Percentiles rank a stretch among this genome's conserved stretches.
Conservation (phyloP, 352 stramenopile genomes). For the Globisporangium canariense region DNA sequence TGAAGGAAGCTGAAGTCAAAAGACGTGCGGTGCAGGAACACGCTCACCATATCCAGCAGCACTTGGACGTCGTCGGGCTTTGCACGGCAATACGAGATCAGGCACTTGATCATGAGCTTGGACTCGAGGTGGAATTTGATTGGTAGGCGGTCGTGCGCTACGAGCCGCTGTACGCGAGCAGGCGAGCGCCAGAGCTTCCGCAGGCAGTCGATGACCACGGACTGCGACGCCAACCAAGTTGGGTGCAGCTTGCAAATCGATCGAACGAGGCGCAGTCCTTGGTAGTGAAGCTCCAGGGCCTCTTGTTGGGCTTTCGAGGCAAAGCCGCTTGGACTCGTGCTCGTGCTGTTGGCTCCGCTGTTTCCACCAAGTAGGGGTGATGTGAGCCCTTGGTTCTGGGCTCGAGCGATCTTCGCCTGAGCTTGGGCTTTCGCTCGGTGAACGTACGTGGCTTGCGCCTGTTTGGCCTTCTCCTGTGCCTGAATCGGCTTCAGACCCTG, state of each 20-base stretch:
- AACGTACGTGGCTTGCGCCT: slow-evolving; percentile 86
- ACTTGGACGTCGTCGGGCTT: slow-evolving; percentile 95
- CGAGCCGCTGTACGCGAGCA: slow-evolving; percentile 69
- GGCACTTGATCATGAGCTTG: slow-evolving; percentile 92
- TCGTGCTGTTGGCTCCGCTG: slow-evolving; percentile 14
- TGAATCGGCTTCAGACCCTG: slow-evolving; percentile 84
- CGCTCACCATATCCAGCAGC: slow-evolving; percentile 93
- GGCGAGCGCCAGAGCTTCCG: slow-evolving; percentile 93
- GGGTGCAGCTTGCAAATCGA: slow-evolving; percentile 89
- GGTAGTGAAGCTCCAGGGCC: slow-evolving; percentile 92
- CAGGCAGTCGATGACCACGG: slow-evolving; percentile 91
- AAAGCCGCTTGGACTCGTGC: slow-evolving; percentile 37
- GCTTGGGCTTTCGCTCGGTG: slow-evolving; percentile 84
- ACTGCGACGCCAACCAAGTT: slow-evolving; percentile 82
- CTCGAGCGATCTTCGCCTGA: slow-evolving; percentile 81
- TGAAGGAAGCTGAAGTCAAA: slow-evolving; percentile 96
- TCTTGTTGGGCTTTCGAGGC: slow-evolving; percentile 80
- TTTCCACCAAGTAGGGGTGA: slow-evolving; percentile 29
- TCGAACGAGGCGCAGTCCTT: slow-evolving; percentile 91
- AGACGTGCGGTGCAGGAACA: slow-evolving; percentile 92
- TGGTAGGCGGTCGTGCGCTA: slow-evolving; percentile 68
- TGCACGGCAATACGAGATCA: slow-evolving; percentile 92
- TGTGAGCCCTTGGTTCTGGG: slow-evolving; percentile 54
- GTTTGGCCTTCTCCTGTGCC: slow-evolving; percentile 88
- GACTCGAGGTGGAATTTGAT: slow-evolving; percentile 95